These are phyloP conservation scores for Quercus mongolica DNA, from an alignment of 306 rosid species.

Conservation along the genomic window DNA sequence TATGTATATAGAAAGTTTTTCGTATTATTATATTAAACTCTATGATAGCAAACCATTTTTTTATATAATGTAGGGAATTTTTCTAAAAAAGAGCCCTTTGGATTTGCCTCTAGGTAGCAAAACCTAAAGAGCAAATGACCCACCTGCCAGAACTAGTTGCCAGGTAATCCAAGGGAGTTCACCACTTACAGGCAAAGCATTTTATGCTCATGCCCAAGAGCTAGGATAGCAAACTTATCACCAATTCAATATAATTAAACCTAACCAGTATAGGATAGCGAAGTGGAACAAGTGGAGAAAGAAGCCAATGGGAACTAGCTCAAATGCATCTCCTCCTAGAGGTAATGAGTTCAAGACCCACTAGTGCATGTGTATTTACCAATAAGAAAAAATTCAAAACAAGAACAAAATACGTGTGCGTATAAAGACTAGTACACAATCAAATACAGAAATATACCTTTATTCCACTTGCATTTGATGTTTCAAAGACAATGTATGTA, in stretches of 20 bases:
- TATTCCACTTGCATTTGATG: constrained; percentile 83
- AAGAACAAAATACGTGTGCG: neutral
- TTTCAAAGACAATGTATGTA: constrained; percentile 78
- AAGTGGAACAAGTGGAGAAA: neutral
- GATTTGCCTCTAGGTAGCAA: too few relatives aligned
- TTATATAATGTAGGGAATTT: too few relatives aligned
- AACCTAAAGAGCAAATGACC: too few relatives aligned
- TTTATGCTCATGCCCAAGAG: too few relatives aligned
- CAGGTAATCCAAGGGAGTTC: too few relatives aligned
- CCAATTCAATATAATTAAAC: constrained; percentile 7
- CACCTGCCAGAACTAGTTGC: too few relatives aligned
- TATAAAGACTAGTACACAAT: neutral
- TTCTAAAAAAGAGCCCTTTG: too few relatives aligned
- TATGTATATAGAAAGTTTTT: neutral
- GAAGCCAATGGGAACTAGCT: too few relatives aligned
- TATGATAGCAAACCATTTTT: neutral
- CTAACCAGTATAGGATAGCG: constrained; percentile 4
- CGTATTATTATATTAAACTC: neutral
- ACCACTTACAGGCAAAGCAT: too few relatives aligned
- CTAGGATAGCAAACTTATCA: neutral
- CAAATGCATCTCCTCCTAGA: too few relatives aligned
- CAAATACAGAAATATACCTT: constrained; percentile 52
- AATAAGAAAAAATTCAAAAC: neutral
- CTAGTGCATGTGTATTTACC: too few relatives aligned
- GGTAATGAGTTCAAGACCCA: too few relatives aligned